Conservation (phyloP, 2,329 filamentous ascomycete species). For the Colletotrichum chrysophilum region DNA sequence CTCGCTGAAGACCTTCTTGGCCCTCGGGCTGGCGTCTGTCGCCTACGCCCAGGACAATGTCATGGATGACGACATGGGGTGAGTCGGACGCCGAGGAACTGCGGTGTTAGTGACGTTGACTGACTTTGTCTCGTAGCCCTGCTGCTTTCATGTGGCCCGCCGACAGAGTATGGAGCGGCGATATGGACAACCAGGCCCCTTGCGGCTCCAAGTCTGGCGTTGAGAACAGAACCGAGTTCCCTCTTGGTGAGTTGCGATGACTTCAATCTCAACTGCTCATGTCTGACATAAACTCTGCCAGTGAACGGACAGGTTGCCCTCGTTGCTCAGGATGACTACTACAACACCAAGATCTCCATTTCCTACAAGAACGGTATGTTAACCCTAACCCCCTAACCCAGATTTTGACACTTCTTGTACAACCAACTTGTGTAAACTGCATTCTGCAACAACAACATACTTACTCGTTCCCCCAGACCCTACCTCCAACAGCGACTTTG, state of each 20-base stretch:
- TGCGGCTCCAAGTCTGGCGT: slow-evolving; percentile 53
- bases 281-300: slow-evolving; percentile 24
- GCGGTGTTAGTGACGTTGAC: not conserved
- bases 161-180: slow-evolving; percentile 54
- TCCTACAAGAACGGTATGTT: slow-evolving; percentile 52
- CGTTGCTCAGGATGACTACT: slow-evolving; percentile 58
- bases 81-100: not conserved
- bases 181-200: slow-evolving; percentile 55
- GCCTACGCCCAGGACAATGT: slow-evolving; percentile 6
- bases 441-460: not conserved
- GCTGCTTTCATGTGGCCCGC: slow-evolving; percentile 61
- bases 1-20: not conserved
- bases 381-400: not conserved
- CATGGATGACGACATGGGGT: slow-evolving; percentile 24
- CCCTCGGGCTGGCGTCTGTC: slow-evolving; percentile 5
- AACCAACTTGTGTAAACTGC: not conserved
- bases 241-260: slow-evolving; percentile 42
- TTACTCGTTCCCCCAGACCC: slow-evolving; percentile 28
- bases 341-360: slow-evolving; percentile 53
- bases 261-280: not conserved
- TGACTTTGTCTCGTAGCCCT: slow-evolving; percentile 38
- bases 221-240: slow-evolving; percentile 55
- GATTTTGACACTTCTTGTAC: not conserved
- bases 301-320: slow-evolving; percentile 56
- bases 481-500: slow-evolving; percentile 34